Conservation (phyloP, 805 yeast species). For the Lachancea fermentati region DNA sequence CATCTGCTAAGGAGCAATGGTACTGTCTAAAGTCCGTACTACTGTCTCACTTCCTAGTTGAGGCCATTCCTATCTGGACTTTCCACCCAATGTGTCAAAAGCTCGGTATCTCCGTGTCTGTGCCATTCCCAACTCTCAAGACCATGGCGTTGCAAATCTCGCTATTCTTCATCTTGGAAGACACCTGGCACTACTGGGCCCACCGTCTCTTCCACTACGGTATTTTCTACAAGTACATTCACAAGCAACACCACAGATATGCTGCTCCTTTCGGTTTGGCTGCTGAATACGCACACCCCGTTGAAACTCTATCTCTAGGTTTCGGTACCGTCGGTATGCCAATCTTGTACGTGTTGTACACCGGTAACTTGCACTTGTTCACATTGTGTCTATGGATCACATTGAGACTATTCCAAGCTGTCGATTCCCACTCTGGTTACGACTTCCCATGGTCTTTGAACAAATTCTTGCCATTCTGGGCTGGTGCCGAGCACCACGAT, state of each 20-base stretch:
- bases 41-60: conserved; percentile 83
- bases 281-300: conserved; percentile 97
- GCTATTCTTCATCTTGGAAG: conserved; percentile 80
- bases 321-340: conserved; percentile 97
- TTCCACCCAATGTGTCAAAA: conserved; percentile 88
- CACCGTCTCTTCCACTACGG: conserved; percentile 90
- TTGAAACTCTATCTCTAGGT: conserved; percentile 86
- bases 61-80: conserved; percentile 94
- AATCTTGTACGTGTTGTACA: conserved; percentile 69
- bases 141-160: conserved; percentile 62
- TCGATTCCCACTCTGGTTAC: conserved; percentile 96
- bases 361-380: conserved; percentile 75
- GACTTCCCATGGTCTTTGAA: conserved; percentile 97
- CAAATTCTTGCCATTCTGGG: conserved; percentile 92
- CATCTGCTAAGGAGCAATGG: conserved; percentile 82
- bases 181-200: conserved; percentile 95
- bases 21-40: conserved; percentile 84
- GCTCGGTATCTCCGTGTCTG: conserved; percentile 69
- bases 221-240: conserved; percentile 83
- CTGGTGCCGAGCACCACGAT: conserved; percentile 98
- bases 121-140: conserved; percentile 74
- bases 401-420: conserved; percentile 88
- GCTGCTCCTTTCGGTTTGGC: conserved; percentile 97
- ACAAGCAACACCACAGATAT: conserved; percentile 95
- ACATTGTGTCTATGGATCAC: conserved; percentile 89